These are phyloP conservation scores for Coemansia sp. DNA, from an alignment of 192 early-diverging fungal species.

Conservation along the genomic window DNA sequence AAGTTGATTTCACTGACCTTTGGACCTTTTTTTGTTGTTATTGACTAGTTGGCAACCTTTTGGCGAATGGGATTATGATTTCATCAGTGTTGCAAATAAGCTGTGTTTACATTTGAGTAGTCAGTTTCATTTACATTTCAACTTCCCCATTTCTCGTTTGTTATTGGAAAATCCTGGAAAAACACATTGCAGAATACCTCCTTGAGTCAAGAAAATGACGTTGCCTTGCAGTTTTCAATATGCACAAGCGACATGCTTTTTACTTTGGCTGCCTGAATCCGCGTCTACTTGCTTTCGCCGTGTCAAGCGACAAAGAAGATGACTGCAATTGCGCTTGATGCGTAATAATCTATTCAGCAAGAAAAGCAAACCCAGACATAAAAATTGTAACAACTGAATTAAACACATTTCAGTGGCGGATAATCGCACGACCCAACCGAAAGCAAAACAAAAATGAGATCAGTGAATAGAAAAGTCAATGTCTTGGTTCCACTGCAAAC, in stretches of 20 bases:
- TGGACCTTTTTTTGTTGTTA: too few species aligned
- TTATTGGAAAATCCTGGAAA: background rate
- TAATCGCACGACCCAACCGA: too few species aligned
- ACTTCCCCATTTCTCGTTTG: background rate
- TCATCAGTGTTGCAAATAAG: background rate
- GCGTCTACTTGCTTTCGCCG: background rate
- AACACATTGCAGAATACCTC: background rate
- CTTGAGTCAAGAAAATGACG: background rate
- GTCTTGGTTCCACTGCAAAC: constrained; percentile 2
- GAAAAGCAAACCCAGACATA: too few species aligned
- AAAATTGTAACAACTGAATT: too few species aligned
- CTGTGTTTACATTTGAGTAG: background rate
- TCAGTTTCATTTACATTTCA: background rate
- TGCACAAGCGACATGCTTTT: background rate
- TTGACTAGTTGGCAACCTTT: too few species aligned
- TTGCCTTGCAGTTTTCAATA: background rate
- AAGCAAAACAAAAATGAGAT: too few species aligned
- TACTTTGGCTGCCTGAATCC: background rate
- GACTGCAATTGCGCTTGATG: too few species aligned
- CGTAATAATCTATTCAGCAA: too few species aligned
- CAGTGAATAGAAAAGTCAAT: background rate
- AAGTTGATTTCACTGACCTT: too few species aligned
- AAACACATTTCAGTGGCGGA: background rate
- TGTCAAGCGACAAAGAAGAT: background rate
- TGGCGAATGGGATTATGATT: too few species aligned